Evolutionary conservation across 768 basidiomycete genomes (phyloP).

Genomic region (Lyophyllum decastes): DNA sequence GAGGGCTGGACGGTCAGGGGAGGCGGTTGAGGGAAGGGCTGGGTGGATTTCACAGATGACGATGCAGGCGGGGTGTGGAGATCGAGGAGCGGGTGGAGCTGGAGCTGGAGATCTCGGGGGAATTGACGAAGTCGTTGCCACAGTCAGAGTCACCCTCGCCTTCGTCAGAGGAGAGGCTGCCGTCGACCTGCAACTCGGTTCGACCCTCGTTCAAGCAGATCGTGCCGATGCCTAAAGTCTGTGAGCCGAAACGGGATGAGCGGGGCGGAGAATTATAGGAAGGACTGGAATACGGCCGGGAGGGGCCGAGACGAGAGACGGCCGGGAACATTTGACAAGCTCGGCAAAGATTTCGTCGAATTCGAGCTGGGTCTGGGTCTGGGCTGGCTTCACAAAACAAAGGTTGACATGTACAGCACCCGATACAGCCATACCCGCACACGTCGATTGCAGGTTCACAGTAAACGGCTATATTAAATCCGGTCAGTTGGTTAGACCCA

Average conservation of each 20-base stretch:
- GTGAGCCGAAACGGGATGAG: background rate
- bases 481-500: too few relatives aligned
- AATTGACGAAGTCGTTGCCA: constrained; percentile 22
- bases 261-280: too few relatives aligned
- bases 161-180: constrained; percentile 58
- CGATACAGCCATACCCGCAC: constrained; percentile 38
- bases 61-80: background rate
- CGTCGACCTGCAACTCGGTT: constrained; percentile 76
- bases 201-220: constrained; percentile 62
- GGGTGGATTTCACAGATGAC: background rate
- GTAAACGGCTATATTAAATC: constrained; percentile 1
- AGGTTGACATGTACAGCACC: constrained; percentile 47
- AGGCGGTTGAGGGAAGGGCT: background rate
- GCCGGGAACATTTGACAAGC: constrained; percentile 62
- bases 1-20: constrained; percentile 12
- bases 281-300: constrained; percentile 60
- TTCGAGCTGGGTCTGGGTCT: constrained; percentile 42
- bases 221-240: constrained; percentile 90
- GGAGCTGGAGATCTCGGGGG: background rate
- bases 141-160: constrained; percentile 23
- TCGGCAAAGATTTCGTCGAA: constrained; percentile 65
- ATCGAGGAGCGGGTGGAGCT: background rate
- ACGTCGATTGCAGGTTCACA: constrained; percentile 41
- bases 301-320: constrained; percentile 72
- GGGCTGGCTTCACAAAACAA: constrained; percentile 48